phyloP scores from a whole-genome alignment of 805 yeast species.

The Candida odintsovae region DNA sequence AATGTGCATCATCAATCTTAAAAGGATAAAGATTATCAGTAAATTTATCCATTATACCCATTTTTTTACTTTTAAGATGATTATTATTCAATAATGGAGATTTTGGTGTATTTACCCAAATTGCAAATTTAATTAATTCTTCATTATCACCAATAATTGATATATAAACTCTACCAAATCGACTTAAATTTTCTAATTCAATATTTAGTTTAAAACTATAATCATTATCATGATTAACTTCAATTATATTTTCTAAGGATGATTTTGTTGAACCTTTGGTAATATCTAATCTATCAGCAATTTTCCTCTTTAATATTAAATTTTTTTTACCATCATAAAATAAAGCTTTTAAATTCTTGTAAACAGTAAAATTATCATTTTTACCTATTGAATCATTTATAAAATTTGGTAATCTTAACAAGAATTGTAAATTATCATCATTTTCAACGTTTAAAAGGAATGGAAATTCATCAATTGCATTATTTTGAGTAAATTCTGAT shows the following conservation, averaged over 20 bases:
- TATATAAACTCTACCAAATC: background rate
- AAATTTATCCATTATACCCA: background rate
- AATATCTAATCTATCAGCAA: background rate
- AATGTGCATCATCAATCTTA: slow-evolving; percentile 8
- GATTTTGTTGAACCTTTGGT: background rate
- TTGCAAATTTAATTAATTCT: slow-evolving; percentile 1
- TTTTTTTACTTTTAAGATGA: background rate
- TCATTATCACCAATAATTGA: slow-evolving; percentile 1
- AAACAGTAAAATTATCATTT: background rate
- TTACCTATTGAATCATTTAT: background rate
- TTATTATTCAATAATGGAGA: background rate
- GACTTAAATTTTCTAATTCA: background rate
- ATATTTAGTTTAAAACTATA: background rate
- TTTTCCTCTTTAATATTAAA: background rate
- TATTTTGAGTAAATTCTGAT: slow-evolving; percentile 10
- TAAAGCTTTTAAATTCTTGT: background rate
- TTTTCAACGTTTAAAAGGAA: slow-evolving; percentile 4
- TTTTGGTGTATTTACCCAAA: background rate
- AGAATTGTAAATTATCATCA: slow-evolving; percentile 1
- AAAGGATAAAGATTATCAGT: background rate
- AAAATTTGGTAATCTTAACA: background rate
- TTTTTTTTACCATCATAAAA: background rate
- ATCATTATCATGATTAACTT: background rate
- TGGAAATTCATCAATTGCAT: slow-evolving; percentile 4
- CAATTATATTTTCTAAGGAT: background rate